Evolutionary conservation across 2,329 filamentous ascomycete species (phyloP), one percentile per base, ranked within the genome.

Genomic region (Sporothrix luriei): DNA sequence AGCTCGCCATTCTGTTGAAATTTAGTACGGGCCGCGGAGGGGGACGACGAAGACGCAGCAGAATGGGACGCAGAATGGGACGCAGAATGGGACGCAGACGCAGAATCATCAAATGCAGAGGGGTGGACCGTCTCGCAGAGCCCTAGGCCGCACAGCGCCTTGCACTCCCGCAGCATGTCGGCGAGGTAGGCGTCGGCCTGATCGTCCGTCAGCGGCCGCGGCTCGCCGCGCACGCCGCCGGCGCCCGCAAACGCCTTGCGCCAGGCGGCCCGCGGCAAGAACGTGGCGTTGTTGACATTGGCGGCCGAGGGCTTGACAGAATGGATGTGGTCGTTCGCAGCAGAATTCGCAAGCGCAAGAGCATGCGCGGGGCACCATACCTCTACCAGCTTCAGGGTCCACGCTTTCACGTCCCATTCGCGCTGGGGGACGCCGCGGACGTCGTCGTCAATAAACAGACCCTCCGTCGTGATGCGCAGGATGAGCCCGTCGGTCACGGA

Each of bases 391-490:
- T 97, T 97, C 80, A 99, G 87, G 55, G 93, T 97, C 95, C 95
- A 98, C 33, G 94, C 94, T 80, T 98, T 98, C 77, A 98, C 89
- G 78, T 99, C 95, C 95, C 95, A 99, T 81, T 99, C 95, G 71
- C 95, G 89, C 80, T 98, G 93, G n/a, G 92, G 90, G 19, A 97
- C 92, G 72, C 89, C 89, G 57, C 94, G 89, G 67, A 97, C 87
- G 78, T 98, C 95, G 78, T 99, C 95, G 78, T 99, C 95, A 77
- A 99, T 95, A 80, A 98, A 98, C 68, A 98, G 85, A 21, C 95
- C 95, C 78, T 97, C 94, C 1, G 93, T 97, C 13, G 92, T 94
- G 76, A 98, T 95, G 66, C 92, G 91, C 72, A 99, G 85, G 72
- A 98, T 91, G 59, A 99, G 84, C 0, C 95, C 95, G 77, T 99